Conservation (phyloP, 495 filamentous ascomycete genomes). For the Rhypophila decipiens region DNA sequence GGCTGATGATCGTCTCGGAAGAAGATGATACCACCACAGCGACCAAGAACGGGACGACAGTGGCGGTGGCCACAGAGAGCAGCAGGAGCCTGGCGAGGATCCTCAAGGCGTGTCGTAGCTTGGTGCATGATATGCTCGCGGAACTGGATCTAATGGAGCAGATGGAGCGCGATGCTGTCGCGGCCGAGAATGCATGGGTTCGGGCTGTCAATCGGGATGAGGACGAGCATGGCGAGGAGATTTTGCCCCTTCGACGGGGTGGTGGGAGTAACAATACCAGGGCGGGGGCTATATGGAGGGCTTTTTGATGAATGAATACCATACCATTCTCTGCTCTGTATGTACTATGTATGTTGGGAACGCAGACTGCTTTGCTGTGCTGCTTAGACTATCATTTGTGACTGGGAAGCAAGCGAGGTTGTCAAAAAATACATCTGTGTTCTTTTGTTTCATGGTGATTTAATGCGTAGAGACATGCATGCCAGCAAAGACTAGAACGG, state of each 20-base stretch:
- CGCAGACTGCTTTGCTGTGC: too few relatives aligned
- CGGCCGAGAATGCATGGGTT: constrained; percentile 43
- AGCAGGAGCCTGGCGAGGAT: constrained; percentile 28
- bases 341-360: too few relatives aligned
- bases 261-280: constrained; percentile 1
- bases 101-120: constrained; percentile 26
- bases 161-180: constrained; percentile 40
- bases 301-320: too few relatives aligned
- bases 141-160: constrained; percentile 43
- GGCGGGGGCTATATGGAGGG: constrained; percentile 30
- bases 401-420: too few relatives aligned
- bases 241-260: background rate
- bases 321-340: too few relatives aligned
- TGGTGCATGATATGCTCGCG: constrained; percentile 41
- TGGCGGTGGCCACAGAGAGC: background rate
- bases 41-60: constrained; percentile 1
- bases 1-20: constrained; percentile 2
- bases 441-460: too few relatives aligned
- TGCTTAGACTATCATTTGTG: too few relatives aligned
- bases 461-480: too few relatives aligned
- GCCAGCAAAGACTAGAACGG: too few relatives aligned
- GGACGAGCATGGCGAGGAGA: constrained; percentile 9
- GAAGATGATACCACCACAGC: background rate
- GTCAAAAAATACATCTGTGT: too few relatives aligned
- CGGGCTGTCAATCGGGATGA: constrained; percentile 34